These are phyloP conservation scores for Mollisiaceae sp. DNA, from an alignment of 2,329 filamentous ascomycete species.

Conservation along the genomic window DNA sequence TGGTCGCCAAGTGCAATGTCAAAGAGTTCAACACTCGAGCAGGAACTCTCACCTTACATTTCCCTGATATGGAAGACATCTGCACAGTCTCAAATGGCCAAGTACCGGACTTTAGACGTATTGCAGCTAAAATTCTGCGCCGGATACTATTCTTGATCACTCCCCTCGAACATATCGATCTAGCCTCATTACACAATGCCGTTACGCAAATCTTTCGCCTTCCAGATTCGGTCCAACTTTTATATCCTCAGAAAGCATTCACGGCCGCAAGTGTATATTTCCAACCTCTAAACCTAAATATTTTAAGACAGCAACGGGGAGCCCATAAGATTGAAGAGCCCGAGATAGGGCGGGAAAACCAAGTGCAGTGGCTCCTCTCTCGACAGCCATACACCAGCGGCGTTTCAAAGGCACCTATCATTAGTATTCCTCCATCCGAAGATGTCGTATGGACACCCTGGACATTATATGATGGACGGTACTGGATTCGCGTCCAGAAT, in stretches of 20 bases:
- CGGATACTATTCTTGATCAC: slow-evolving; percentile 55
- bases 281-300: slow-evolving; percentile 15
- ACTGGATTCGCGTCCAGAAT: slow-evolving; percentile 58
- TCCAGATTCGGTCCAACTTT: background rate
- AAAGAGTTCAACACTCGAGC: slow-evolving; percentile 39
- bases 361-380: slow-evolving; percentile 34
- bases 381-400: slow-evolving; percentile 29
- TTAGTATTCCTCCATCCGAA: background rate
- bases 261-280: slow-evolving; percentile 36
- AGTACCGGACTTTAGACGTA: slow-evolving; percentile 22
- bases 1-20: slow-evolving; percentile 56
- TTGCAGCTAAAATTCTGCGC: slow-evolving; percentile 52
- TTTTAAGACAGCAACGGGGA: background rate
- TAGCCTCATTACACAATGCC: slow-evolving; percentile 49
- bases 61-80: slow-evolving; percentile 22
- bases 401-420: background rate
- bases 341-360: background rate
- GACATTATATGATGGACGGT: slow-evolving; percentile 61
- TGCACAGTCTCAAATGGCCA: background rate
- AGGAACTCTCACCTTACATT: slow-evolving; percentile 42
- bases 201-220: slow-evolving; percentile 48
- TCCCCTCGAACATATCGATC: slow-evolving; percentile 46
- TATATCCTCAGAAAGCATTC: slow-evolving; percentile 15
- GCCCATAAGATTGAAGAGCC: background rate
- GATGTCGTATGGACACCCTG: slow-evolving; percentile 33